Evolutionary conservation across 768 basidiomycete genomes (phyloP).

Genomic region (Asterophora lycoperdoides): DNA sequence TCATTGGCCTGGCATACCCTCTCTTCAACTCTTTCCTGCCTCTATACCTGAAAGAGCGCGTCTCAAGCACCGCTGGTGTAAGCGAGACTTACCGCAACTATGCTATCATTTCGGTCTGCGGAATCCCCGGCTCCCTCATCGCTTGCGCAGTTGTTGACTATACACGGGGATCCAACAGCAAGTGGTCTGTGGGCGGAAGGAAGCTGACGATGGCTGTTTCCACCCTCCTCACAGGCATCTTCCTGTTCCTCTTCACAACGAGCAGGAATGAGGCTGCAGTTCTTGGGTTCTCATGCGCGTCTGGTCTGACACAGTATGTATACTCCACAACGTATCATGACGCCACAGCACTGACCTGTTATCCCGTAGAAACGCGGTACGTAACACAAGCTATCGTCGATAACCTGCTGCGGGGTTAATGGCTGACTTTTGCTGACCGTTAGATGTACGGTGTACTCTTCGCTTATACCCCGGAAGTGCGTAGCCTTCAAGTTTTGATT

Average conservation of each 20-base stretch:
- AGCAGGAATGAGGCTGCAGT: slow-evolving; percentile 35
- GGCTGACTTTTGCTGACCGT: slow-evolving; percentile 1
- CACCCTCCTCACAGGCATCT: slow-evolving; percentile 41
- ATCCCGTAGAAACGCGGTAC: slow-evolving; percentile 32
- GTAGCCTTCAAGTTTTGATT: neutral
- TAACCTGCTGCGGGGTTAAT: neutral
- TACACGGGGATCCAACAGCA: slow-evolving; percentile 27
- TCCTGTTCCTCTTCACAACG: slow-evolving; percentile 50
- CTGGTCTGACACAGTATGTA: slow-evolving; percentile 34
- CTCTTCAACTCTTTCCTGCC: slow-evolving; percentile 51
- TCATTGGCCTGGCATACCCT: slow-evolving; percentile 52
- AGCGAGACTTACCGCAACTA: slow-evolving; percentile 44
- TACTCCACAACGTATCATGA: neutral
- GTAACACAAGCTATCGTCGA: slow-evolving; percentile 6
- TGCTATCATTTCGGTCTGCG: slow-evolving; percentile 42
- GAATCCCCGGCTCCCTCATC: slow-evolving; percentile 45
- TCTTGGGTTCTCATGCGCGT: slow-evolving; percentile 44
- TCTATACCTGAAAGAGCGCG: slow-evolving; percentile 37
- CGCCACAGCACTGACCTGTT: neutral
- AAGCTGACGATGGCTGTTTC: slow-evolving; percentile 44
- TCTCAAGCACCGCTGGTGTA: slow-evolving; percentile 21
- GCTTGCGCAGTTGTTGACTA: slow-evolving; percentile 43
- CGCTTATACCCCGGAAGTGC: slow-evolving; percentile 53
- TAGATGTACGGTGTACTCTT: slow-evolving; percentile 51
- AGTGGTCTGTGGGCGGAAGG: slow-evolving; percentile 38